Evolutionary conservation across 2,329 filamentous ascomycete species (phyloP).

Genomic region (Graphium sp.): DNA sequence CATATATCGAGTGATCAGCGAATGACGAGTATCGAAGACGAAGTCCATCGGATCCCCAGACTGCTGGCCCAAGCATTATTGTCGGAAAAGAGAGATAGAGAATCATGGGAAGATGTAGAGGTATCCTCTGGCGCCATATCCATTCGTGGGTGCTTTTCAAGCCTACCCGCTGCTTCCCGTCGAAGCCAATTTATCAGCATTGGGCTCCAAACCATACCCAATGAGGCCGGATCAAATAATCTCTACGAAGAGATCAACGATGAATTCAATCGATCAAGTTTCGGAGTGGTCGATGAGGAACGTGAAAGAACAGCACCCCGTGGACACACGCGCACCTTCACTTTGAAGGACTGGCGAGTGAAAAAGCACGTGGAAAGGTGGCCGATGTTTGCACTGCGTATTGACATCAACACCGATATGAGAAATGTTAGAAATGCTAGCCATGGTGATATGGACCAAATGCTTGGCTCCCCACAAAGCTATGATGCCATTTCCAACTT

Average conservation of each 20-base stretch:
- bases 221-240: slow-evolving; percentile 39
- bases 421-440: slow-evolving; percentile 8
- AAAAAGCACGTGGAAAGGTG: slow-evolving; percentile 61
- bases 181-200: slow-evolving; percentile 68
- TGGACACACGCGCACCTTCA: slow-evolving; percentile 11
- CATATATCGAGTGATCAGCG: too few species aligned
- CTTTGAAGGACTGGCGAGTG: slow-evolving; percentile 24
- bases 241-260: slow-evolving; percentile 67
- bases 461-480: slow-evolving; percentile 30
- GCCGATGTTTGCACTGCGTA: slow-evolving; percentile 77
- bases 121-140: slow-evolving; percentile 45
- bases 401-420: slow-evolving; percentile 21
- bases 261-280: slow-evolving; percentile 59
- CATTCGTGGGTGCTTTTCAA: slow-evolving; percentile 56
- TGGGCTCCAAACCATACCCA: slow-evolving; percentile 48
- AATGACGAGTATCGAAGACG: too few species aligned
- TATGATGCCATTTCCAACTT: slow-evolving; percentile 28
- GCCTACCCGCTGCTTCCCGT: slow-evolving; percentile 52
- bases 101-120: slow-evolving; percentile 53
- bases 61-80: slow-evolving; percentile 52
- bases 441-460: slow-evolving; percentile 15
- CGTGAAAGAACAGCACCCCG: too few species aligned
- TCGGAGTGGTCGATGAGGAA: slow-evolving; percentile 43
- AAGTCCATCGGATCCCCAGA: slow-evolving; percentile 19
- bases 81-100: slow-evolving; percentile 29